Evolutionary conservation across 225 moss, liverwort and hornwort genomes (phyloP).

Genomic region (Physcomitrellopsis africana): DNA sequence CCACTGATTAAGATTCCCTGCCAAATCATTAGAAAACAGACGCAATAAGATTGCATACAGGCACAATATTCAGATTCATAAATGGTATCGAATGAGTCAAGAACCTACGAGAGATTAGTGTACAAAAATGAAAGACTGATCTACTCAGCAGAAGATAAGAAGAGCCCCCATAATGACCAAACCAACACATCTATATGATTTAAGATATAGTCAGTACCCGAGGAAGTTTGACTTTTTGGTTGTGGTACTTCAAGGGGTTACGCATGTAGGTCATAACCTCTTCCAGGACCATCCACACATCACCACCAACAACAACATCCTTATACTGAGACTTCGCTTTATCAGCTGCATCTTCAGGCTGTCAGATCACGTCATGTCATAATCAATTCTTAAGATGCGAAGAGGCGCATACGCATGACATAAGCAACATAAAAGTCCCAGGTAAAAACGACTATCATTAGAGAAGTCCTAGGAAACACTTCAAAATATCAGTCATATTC

Average conservation of each 20-base stretch:
- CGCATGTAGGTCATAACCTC: conserved; percentile 98
- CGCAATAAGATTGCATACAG: conserved; percentile 14
- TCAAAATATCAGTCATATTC: conserved; percentile 20
- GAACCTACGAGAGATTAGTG: conserved; percentile 3
- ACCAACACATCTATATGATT: conserved; percentile 1
- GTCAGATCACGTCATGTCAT: conserved; percentile 23
- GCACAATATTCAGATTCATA: conserved; percentile 8
- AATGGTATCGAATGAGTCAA: conserved; percentile 9
- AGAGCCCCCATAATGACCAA: not conserved
- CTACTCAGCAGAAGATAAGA: not conserved
- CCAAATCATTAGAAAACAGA: conserved; percentile 27
- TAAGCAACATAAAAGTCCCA: not conserved
- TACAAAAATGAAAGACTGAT: conserved; percentile 1
- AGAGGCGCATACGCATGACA: not conserved
- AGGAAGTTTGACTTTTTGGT: conserved; percentile 82
- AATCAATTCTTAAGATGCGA: conserved; percentile 13
- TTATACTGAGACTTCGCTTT: conserved; percentile 96
- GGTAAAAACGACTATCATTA: not conserved
- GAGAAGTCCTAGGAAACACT: not conserved
- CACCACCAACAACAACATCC: conserved; percentile 97
- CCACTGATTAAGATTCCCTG: conserved; percentile 99
- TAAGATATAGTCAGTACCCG: conserved; percentile 58
- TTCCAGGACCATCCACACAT: conserved; percentile 97
- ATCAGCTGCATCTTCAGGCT: conserved; percentile 98
- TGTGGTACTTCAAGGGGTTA: conserved; percentile 86